These are phyloP conservation scores for Penicillium nordicum DNA, from an alignment of 2,329 filamentous ascomycete genomes.

Conservation along the genomic window DNA sequence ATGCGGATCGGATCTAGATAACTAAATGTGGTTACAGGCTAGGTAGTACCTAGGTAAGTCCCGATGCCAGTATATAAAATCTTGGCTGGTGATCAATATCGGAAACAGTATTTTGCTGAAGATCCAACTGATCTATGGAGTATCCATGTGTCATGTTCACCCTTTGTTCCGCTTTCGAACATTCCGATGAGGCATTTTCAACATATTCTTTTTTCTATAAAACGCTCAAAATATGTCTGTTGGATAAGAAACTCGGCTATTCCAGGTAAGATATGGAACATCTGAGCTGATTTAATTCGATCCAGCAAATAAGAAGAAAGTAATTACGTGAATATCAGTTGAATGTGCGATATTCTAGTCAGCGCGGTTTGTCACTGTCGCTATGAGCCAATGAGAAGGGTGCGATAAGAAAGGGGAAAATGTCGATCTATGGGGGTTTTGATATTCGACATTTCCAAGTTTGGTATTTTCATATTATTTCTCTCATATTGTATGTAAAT, in stretches of 20 bases:
- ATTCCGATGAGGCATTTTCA: conserved; percentile 22
- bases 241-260: neutral
- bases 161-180: neutral
- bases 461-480: neutral
- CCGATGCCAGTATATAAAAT: conserved; percentile 2
- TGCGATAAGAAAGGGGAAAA: conserved; percentile 26
- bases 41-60: too few relatives aligned
- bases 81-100: conserved; percentile 6
- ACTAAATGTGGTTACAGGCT: neutral
- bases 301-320: conserved; percentile 1
- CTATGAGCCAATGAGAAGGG: conserved; percentile 23
- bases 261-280: conserved; percentile 5
- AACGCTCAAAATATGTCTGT: conserved; percentile 2
- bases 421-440: conserved; percentile 12
- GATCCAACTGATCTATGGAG: neutral
- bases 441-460: neutral
- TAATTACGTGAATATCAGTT: conserved; percentile 6
- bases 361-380: conserved; percentile 33
- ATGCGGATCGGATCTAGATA: neutral
- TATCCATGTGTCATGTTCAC: conserved; percentile 5
- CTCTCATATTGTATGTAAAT: neutral
- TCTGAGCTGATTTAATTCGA: neutral
- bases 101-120: neutral
- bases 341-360: conserved; percentile 21
- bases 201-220: conserved; percentile 1